Conservation (phyloP, 2,329 filamentous ascomycete genomes). For the Xylariaceae sp. region DNA sequence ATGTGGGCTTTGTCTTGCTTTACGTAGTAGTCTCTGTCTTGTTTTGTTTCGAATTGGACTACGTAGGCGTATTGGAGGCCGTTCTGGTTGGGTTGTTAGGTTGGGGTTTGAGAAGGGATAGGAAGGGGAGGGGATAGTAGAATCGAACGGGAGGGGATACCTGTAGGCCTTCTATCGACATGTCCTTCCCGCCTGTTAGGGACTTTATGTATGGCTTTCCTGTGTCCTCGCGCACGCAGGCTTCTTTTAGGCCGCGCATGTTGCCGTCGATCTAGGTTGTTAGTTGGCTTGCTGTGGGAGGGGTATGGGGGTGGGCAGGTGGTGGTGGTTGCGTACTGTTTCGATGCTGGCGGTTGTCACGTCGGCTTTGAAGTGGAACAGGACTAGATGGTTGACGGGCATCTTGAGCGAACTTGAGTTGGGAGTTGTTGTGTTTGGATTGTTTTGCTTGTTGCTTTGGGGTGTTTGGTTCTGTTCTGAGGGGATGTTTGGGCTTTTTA, state of each 20-base stretch:
- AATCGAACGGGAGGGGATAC: constrained; percentile 34
- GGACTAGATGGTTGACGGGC: constrained; percentile 30
- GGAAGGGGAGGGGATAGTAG: neutral
- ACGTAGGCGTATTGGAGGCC: constrained; percentile 43
- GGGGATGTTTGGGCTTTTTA: neutral
- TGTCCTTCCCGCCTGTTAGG: constrained; percentile 56
- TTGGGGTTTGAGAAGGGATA: neutral
- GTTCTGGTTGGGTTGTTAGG: constrained; percentile 28
- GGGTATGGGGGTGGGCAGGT: no score
- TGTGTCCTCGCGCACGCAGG: constrained; percentile 56
- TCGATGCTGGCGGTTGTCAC: constrained; percentile 17
- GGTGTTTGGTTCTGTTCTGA: no score
- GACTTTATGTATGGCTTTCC: constrained; percentile 58
- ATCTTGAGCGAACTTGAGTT: constrained; percentile 9
- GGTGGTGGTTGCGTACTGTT: constrained; percentile 6
- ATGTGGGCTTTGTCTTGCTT: constrained; percentile 38
- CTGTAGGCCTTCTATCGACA: constrained; percentile 57
- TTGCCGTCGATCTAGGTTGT: constrained; percentile 26
- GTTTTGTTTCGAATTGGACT: constrained; percentile 37
- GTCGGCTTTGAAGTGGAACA: constrained; percentile 30
- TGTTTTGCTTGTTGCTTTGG: neutral
- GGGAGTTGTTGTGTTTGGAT: no score
- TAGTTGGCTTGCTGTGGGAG: no score
- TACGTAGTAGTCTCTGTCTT: constrained; percentile 43
- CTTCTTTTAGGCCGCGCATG: constrained; percentile 54